Conservation (phyloP, 352 stramenopile species). For the Pelagophyceae sp. region DNA sequence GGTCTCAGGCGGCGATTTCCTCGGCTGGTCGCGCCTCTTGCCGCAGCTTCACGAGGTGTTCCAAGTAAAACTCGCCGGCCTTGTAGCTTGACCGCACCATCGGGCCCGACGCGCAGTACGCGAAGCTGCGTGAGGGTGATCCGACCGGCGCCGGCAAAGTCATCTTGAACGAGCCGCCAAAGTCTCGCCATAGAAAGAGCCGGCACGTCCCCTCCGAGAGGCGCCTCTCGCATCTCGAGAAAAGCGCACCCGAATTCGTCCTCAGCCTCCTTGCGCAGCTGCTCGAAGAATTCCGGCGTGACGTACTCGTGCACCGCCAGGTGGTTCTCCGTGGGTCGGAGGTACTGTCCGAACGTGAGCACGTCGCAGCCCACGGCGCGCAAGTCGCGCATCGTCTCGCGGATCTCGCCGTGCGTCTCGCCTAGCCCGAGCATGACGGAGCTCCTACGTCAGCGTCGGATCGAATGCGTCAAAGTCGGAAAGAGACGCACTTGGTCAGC, state of each 20-base stretch:
- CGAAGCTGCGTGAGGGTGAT: too few relatives aligned
- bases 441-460: constrained; percentile 93
- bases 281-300: constrained; percentile 88
- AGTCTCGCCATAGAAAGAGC: too few relatives aligned
- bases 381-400: constrained; percentile 86
- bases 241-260: constrained; percentile 9
- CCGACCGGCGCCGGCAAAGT: too few relatives aligned
- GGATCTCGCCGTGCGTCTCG: constrained; percentile 91
- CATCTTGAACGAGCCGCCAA: too few relatives aligned
- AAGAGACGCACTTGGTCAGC: constrained; percentile 32
- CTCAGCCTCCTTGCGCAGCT: constrained; percentile 28
- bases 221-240: too few relatives aligned
- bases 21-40: background rate
- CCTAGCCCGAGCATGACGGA: constrained; percentile 96
- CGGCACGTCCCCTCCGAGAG: too few relatives aligned
- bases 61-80: constrained; percentile 97
- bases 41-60: constrained; percentile 72
- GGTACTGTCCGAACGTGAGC: constrained; percentile 98
- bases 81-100: constrained; percentile 98
- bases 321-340: constrained; percentile 92
- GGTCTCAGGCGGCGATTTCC: background rate
- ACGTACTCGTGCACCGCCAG: constrained; percentile 97
- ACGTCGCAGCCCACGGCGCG: constrained; percentile 90
- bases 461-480: too few relatives aligned
- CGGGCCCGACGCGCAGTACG: constrained; percentile 95